Base-by-base conservation (phyloP, 495 filamentous ascomycete species). In the Neurospora sp. region DNA sequence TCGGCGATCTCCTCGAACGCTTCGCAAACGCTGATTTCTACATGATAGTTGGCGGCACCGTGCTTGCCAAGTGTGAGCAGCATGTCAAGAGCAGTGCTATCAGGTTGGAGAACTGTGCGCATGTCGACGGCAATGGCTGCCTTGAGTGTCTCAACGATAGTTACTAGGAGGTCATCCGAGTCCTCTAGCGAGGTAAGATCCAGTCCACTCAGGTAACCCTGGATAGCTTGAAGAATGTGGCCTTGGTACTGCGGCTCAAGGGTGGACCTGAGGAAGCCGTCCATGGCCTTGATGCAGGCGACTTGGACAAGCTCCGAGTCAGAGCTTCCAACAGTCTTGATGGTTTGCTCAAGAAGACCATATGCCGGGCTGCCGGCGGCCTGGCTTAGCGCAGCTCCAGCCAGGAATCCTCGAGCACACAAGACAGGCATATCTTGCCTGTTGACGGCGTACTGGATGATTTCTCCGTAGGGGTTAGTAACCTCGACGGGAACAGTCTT, bases 11-110 rank as follows among this genome's bases (percentile, higher is more conserved):
- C 92, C 81, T 97, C 94, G 78, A 99, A 97, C 0, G 93, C 90
- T 80, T 98, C 96, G 72, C 88, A 92, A 18, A 97, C 91, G 23
- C 97, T 85, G 83, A 91, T 87, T 1, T 89, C 90, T 44, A 97
- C 84, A 80, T 97, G 93, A 85, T 93, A 95, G 82, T 96, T 98
- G 40, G 87, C 88, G 0, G 94, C 92, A 27, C 94, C 94, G 78
- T 93, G 91, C 79, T 91, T 94, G 48, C 93, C 96, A 75, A 99
- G 87, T 46, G 90, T 89, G 81, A 99, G 98, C 41, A 98, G 88
- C 40, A 97, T 85, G 78, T 98, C 93, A 35, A 98, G 85, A 37
- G 92, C 91, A 44, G 86, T 83, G 41, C 90, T 88, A 10, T 84
- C 89, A 48, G 81, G 84, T 20, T 88, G 89, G 73, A 97, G 84